Evolutionary conservation across 345 rosid genomes (phyloP), one percentile per base, ranked within the genome.

Genomic region (Boechera divaricarpa): DNA sequence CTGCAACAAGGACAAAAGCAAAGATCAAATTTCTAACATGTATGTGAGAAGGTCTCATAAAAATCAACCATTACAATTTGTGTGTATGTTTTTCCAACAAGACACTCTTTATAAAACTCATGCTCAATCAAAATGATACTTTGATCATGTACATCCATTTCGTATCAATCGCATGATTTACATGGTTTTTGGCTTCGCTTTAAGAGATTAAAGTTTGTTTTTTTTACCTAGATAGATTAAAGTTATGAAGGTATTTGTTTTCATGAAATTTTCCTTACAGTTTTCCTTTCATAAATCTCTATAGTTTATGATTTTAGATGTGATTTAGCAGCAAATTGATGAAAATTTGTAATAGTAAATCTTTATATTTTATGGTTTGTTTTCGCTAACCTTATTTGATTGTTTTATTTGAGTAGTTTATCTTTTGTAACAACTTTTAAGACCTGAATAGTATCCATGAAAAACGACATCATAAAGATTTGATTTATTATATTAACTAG

Each of bases 31-130:
- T 39, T 38, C n/a, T 7, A 36, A 10, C 57, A 52, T 10, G 32
- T 18, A 9, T 16, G 29, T 36, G 64, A 1, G 29, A 60, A 5
- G 26, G 15, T 16, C 8, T 59, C 39, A 56, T 62, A 10, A 41
- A 41, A 10, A 10, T 3, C 49, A 62, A 62, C 35, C 61, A 26
- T 26, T 51, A 51, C 44, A 15, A 26, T 13, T 38, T n/a, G 10
- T 55, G 39, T 68, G 49, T 36, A 21, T 52, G 5, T 1, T 53
- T 53, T 53, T 24, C 57, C 58, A 54, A 54, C n/a, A 26, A 54
- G 7, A 26, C 58, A 54, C 35, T 15, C 4, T 54, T 54, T 26
- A 26, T 54, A 29, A 10, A 54, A 11, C n/a, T 54, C 13, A 41
- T 10, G 44, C 13, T 54, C 33, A 4, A 26, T 21, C 56, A 24